phyloP scores from a whole-genome alignment of 352 stramenopile genomes.

The Phytopythium mirpurense region DNA sequence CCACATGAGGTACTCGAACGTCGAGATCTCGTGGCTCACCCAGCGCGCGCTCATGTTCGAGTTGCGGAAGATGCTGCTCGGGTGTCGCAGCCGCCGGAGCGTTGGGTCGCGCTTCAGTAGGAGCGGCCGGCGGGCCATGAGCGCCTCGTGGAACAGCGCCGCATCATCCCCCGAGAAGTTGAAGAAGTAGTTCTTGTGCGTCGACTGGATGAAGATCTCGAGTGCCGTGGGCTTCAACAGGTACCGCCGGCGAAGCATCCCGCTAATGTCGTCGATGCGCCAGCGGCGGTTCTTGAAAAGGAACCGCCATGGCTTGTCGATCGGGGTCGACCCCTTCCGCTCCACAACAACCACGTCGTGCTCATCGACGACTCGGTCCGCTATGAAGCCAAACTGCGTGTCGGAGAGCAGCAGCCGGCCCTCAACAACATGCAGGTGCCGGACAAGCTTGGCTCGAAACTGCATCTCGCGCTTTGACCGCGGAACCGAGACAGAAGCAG shows the following conservation, averaged over 20 bases:
- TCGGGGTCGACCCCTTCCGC: slow-evolving; percentile 24
- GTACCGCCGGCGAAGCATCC: slow-evolving; percentile 70
- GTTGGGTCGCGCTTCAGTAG: slow-evolving; percentile 63
- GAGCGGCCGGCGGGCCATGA: slow-evolving; percentile 54
- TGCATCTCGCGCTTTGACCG: slow-evolving; percentile 14
- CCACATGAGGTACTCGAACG: slow-evolving; percentile 94
- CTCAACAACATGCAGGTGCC: slow-evolving; percentile 70
- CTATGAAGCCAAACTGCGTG: slow-evolving; percentile 50
- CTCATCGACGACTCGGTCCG: slow-evolving; percentile 70
- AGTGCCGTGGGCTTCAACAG: slow-evolving; percentile 75
- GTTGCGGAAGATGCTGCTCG: slow-evolving; percentile 78
- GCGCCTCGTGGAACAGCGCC: slow-evolving; percentile 49
- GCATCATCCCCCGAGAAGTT: slow-evolving; percentile 56
- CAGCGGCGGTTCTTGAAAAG: slow-evolving; percentile 68
- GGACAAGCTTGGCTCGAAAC: slow-evolving; percentile 62
- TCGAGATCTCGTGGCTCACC: slow-evolving; percentile 91
- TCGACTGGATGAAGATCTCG: slow-evolving; percentile 80
- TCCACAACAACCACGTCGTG: slow-evolving; percentile 57
- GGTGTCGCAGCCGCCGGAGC: slow-evolving; percentile 71
- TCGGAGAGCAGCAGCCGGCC: slow-evolving; percentile 55
- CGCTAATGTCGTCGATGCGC: slow-evolving; percentile 68
- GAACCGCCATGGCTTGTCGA: slow-evolving; percentile 53
- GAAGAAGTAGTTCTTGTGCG: slow-evolving; percentile 85
- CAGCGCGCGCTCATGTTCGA: slow-evolving; percentile 63
- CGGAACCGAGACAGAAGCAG: too few species aligned